These are phyloP conservation scores for Cucurbita moschata DNA, from an alignment of 306 rosid genomes.

Conservation along the genomic window DNA sequence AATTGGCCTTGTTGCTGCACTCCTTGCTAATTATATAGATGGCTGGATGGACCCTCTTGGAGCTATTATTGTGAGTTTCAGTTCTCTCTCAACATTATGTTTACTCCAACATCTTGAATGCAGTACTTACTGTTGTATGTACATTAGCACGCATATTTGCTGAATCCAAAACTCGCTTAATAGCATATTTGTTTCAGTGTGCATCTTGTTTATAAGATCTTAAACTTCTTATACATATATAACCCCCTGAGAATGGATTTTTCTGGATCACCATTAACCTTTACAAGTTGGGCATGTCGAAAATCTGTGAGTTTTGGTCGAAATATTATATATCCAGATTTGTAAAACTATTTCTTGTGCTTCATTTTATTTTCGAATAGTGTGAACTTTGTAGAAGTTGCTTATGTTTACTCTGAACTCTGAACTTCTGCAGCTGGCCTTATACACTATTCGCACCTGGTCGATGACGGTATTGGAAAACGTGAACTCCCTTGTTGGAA, in stretches of 20 bases:
- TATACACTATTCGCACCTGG: slow-evolving; percentile 94
- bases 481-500: slow-evolving; percentile 83
- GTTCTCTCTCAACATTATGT: slow-evolving; percentile 5
- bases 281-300: not conserved
- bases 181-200: not conserved
- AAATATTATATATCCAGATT: not conserved
- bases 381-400: not conserved
- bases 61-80: slow-evolving; percentile 74
- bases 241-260: slow-evolving; percentile 1
- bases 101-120: not conserved
- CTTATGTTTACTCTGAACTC: not conserved
- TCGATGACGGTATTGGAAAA: slow-evolving; percentile 89
- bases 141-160: not conserved
- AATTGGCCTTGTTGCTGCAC: slow-evolving; percentile 88
- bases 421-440: slow-evolving; percentile 50
- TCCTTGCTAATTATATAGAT: slow-evolving; percentile 64
- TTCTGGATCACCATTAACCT: not conserved
- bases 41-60: slow-evolving; percentile 97
- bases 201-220: not conserved
- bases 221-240: not conserved
- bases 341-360: not conserved
- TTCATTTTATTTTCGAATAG: not conserved
- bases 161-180: not conserved
- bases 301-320: not conserved
- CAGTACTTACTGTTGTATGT: not conserved